These are phyloP conservation scores for Pseudogymnoascus sp. DNA, from an alignment of 2,329 filamentous ascomycete species.

Conservation along the genomic window DNA sequence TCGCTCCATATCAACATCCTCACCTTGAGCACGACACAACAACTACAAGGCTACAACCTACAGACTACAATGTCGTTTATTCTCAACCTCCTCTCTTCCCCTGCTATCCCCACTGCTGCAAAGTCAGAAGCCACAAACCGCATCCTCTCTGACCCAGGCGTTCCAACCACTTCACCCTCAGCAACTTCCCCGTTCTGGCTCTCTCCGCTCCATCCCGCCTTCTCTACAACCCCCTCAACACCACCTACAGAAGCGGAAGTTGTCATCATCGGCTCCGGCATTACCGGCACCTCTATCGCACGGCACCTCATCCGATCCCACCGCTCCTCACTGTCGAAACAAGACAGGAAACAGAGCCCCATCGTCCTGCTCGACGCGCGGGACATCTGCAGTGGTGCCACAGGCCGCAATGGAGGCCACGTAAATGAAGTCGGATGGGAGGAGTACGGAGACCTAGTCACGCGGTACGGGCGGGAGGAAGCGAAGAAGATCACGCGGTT, in stretches of 20 bases:
- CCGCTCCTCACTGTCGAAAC: not conserved
- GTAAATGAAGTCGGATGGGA: conserved; percentile 40
- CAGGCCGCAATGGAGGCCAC: conserved; percentile 46
- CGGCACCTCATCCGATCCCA: conserved; percentile 13
- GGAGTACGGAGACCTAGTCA: conserved; percentile 31
- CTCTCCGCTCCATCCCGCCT: conserved; percentile 36
- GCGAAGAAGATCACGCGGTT: conserved; percentile 38
- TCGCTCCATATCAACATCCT: not conserved
- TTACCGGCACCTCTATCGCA: conserved; percentile 39
- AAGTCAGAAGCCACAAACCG: conserved; percentile 15
- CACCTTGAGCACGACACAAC: not conserved
- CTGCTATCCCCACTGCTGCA: not conserved
- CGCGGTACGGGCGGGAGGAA: conserved; percentile 26
- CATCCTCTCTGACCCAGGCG: conserved; percentile 30
- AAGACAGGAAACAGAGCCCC: not conserved
- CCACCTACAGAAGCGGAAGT: conserved; percentile 38
- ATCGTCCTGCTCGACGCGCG: conserved; percentile 45
- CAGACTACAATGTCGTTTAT: not conserved
- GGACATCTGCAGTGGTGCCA: conserved; percentile 42
- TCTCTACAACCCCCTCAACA: conserved; percentile 27
- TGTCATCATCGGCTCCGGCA: conserved; percentile 47
- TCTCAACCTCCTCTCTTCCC: not conserved
- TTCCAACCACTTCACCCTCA: conserved; percentile 32
- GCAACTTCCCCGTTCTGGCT: conserved; percentile 38
- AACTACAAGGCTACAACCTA: not conserved